Evolutionary conservation across 257 asterid genomes (phyloP), one percentile per base, ranked within the genome.

Genomic region (Lantana camara): DNA sequence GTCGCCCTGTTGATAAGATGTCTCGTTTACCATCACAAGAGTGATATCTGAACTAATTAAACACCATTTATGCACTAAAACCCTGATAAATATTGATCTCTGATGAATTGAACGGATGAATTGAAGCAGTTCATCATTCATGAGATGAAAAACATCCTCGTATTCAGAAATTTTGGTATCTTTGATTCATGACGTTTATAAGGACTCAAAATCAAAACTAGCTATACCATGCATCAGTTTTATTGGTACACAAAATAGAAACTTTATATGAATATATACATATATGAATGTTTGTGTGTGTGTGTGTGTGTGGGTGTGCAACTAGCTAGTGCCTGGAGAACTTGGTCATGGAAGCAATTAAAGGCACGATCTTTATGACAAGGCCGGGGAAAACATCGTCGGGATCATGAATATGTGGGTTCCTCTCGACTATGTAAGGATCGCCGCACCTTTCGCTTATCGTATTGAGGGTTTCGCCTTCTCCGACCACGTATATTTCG

Each of bases 311-410:
- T 10, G 34, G 1, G 55, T 11, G 15, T 0, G 55, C 13, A n/a
- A 14, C 20, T 21, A 49, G 11, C 54, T 10, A 6, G n/a, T 9
- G 32, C 15, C 15, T 49, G 1, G 55, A 32, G 48, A 45, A 67
- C 60, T 16, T 11, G 11, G 9, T 27, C 46, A 5, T 27, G 32
- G 32, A 27, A 5, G 52, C 46, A 9, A 49, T 40, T 41, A 12
- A 42, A 57, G 80, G 74, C 52, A 62, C 64, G 20, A 75, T 75
- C 61, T 51, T 70, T 14, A 75, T 66, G 55, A 75, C 77, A 15
- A 75, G 80, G 17, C 80, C 80, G 0, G 80, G 80, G 29, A 70
- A 75, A 2, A 75, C 77, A 56, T 75, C 80, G 4, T 75, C 80
- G 10, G 80, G 74, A 4, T 75, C 80, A 11, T 70, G 77, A 56